These are phyloP conservation scores for Trichoderma aggressivum DNA, from an alignment of 2,329 filamentous ascomycete species.

Conservation along the genomic window DNA sequence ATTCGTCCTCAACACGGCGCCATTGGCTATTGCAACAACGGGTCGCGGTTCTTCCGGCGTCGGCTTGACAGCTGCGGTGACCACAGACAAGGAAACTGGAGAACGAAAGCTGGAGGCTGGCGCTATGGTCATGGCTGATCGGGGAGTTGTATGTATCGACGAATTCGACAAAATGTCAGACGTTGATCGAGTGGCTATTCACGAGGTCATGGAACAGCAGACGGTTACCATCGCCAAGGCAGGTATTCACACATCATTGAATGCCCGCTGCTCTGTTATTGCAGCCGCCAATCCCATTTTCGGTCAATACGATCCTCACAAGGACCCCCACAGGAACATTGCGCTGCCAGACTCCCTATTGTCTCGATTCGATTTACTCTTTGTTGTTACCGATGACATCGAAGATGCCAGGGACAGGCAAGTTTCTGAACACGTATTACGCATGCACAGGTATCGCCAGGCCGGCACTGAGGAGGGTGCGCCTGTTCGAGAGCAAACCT, in stretches of 20 bases:
- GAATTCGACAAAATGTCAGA: conserved; percentile 99
- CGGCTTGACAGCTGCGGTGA: conserved; percentile 94
- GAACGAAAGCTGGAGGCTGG: conserved; percentile 92
- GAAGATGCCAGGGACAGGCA: conserved; percentile 88
- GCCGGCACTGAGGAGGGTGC: conserved; percentile 91
- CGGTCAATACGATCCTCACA: conserved; percentile 97
- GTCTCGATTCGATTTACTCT: conserved; percentile 96
- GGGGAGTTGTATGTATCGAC: conserved; percentile 97
- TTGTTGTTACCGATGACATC: conserved; percentile 97
- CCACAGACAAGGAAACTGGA: conserved; percentile 94
- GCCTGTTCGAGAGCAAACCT: conserved; percentile 82
- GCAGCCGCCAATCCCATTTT: conserved; percentile 97
- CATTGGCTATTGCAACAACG: conserved; percentile 93
- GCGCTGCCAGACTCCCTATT: conserved; percentile 92
- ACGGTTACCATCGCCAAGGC: conserved; percentile 99
- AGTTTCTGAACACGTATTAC: conserved; percentile 92
- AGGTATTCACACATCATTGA: conserved; percentile 94
- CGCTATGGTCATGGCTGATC: conserved; percentile 97
- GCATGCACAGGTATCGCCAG: conserved; percentile 94
- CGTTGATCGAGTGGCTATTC: conserved; percentile 93
- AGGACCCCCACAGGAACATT: conserved; percentile 98
- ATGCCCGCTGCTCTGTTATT: conserved; percentile 93
- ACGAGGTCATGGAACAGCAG: conserved; percentile 99
- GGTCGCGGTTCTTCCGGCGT: conserved; percentile 96
- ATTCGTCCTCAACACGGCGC: conserved; percentile 95